These are phyloP conservation scores for Panus rudis DNA, from an alignment of 768 basidiomycete genomes.

Conservation along the genomic window DNA sequence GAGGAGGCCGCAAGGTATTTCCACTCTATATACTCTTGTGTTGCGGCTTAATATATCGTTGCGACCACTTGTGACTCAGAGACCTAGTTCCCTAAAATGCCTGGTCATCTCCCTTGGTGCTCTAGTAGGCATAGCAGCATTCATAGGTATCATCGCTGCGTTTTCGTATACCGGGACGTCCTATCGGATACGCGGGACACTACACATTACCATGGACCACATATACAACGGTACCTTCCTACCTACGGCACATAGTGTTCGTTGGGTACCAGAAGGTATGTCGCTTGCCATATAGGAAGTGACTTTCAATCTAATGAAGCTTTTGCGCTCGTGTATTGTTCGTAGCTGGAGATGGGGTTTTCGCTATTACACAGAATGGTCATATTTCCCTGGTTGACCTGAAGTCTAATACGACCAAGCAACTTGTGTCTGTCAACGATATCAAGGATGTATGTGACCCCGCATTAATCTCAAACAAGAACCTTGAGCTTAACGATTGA, in stretches of 20 bases:
- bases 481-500: conserved; percentile 4
- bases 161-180: conserved; percentile 56
- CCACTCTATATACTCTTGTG: no score
- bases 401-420: conserved; percentile 59
- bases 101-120: conserved; percentile 55
- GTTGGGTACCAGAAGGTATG: conserved; percentile 92
- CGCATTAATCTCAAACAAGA: no score
- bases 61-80: conserved; percentile 3
- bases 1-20: conserved; percentile 32
- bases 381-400: conserved; percentile 78
- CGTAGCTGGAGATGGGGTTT: conserved; percentile 91
- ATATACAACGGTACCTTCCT: conserved; percentile 88
- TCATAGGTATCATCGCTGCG: conserved; percentile 77
- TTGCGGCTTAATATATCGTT: no score
- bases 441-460: conserved; percentile 54
- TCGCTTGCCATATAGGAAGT: no score
- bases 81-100: conserved; percentile 39
- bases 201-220: conserved; percentile 80
- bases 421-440: conserved; percentile 50
- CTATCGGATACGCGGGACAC: conserved; percentile 45
- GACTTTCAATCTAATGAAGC: background rate
- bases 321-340: background rate
- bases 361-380: conserved; percentile 53
- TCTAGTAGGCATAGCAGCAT: conserved; percentile 52
- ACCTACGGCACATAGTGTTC: conserved; percentile 38